Percentiles rank a stretch among this genome's conserved stretches.
Evolutionary conservation across 306 rosid genomes (phyloP).

Genomic region (Malus sylvestris): DNA sequence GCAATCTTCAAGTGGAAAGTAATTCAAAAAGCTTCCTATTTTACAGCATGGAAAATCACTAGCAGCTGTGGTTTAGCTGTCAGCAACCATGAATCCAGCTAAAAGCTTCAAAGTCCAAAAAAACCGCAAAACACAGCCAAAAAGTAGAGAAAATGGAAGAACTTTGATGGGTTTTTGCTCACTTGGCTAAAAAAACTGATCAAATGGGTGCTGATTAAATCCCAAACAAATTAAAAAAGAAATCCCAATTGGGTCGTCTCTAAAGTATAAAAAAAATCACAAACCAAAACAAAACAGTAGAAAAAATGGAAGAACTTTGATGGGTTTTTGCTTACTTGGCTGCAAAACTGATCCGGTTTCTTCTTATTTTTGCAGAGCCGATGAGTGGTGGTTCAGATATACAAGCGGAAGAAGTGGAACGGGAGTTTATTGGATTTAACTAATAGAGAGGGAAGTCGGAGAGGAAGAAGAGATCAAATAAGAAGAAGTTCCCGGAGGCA

Average conservation of each 20-base stretch:
- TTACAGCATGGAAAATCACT: neutral
- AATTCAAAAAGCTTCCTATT: neutral
- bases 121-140: slow-evolving; percentile 13
- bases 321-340: slow-evolving; percentile 19
- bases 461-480: slow-evolving; percentile 34
- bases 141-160: neutral
- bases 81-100: slow-evolving; percentile 2
- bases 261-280: slow-evolving; percentile 13
- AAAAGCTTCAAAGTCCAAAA: slow-evolving; percentile 12
- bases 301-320: slow-evolving; percentile 9
- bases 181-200: slow-evolving; percentile 36
- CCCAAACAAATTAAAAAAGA: neutral
- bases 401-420: slow-evolving; percentile 25
- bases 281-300: slow-evolving; percentile 6
- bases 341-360: slow-evolving; percentile 39
- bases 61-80: neutral
- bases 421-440: slow-evolving; percentile 7
- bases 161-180: slow-evolving; percentile 12
- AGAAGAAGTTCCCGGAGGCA: slow-evolving; percentile 20
- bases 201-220: slow-evolving; percentile 22
- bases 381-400: slow-evolving; percentile 18
- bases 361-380: slow-evolving; percentile 11
- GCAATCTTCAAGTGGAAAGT: neutral
- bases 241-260: slow-evolving; percentile 15
- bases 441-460: slow-evolving; percentile 7